Evolutionary conservation across 2,329 filamentous ascomycete genomes (phyloP).

Genomic region (Claviceps humidiphila): DNA sequence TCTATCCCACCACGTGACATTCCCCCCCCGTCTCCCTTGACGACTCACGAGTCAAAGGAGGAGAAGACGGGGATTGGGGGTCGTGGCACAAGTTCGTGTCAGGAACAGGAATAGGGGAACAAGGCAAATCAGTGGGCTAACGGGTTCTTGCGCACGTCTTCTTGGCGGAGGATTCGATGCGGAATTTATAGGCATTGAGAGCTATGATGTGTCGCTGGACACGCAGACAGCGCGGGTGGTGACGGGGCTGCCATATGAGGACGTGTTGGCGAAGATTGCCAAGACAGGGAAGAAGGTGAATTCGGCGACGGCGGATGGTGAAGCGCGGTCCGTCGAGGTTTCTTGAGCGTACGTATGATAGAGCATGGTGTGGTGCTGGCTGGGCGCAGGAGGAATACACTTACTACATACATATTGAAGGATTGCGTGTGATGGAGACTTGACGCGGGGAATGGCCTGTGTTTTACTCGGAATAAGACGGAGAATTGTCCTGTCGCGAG

Average conservation of each 20-base stretch:
- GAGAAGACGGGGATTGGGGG: no score
- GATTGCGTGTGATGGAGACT: background rate
- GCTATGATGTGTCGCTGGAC: constrained; percentile 77
- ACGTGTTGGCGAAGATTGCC: constrained; percentile 74
- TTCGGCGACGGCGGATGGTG: constrained; percentile 58
- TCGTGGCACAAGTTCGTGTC: no score
- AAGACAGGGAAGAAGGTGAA: constrained; percentile 94
- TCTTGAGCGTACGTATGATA: constrained; percentile 4
- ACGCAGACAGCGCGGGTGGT: constrained; percentile 69
- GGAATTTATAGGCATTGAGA: constrained; percentile 56
- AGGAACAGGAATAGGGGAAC: no score
- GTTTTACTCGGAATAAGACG: background rate
- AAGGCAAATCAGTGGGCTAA: background rate
- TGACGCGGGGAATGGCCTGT: background rate
- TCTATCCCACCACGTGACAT: no score
- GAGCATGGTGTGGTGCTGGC: constrained; percentile 8
- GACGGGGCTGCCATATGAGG: constrained; percentile 61
- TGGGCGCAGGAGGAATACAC: constrained; percentile 1
- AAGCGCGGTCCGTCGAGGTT: constrained; percentile 37
- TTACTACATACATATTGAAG: background rate
- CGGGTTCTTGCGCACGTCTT: background rate
- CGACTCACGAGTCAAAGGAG: no score
- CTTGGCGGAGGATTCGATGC: background rate
- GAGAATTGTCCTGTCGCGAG: no score
- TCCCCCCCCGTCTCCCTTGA: no score